Evolutionary conservation across 1,284 basidiomycete genomes (phyloP).

Genomic region (Trametes versicolor): DNA sequence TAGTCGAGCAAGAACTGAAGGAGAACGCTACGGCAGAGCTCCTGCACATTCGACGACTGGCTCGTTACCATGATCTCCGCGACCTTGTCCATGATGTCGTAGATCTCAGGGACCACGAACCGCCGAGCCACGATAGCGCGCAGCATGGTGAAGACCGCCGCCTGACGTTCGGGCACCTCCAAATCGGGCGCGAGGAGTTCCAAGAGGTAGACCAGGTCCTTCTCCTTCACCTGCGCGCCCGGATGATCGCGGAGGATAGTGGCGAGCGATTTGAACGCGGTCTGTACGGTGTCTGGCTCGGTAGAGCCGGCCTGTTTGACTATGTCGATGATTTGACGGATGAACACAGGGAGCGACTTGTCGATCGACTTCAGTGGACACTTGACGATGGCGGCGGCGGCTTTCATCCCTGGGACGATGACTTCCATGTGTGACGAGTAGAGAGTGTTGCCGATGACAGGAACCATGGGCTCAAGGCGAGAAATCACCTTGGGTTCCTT

Average conservation of each 20-base stretch:
- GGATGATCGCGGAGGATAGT: constrained; percentile 89
- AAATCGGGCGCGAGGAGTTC: constrained; percentile 90
- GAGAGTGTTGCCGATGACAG: constrained; percentile 91
- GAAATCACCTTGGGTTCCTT: constrained; percentile 76
- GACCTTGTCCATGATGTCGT: constrained; percentile 98
- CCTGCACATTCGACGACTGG: constrained; percentile 92
- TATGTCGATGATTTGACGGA: constrained; percentile 89
- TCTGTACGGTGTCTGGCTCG: constrained; percentile 91
- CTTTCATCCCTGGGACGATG: constrained; percentile 84
- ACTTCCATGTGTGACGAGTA: constrained; percentile 88
- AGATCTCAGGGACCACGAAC: constrained; percentile 96
- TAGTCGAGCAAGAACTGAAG: constrained; percentile 98
- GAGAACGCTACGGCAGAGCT: constrained; percentile 88
- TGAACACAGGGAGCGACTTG: constrained; percentile 84
- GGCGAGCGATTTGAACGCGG: constrained; percentile 88
- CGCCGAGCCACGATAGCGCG: constrained; percentile 93
- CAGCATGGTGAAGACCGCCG: constrained; percentile 88
- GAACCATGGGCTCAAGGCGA: constrained; percentile 88
- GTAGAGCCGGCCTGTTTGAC: constrained; percentile 88
- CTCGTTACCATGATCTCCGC: constrained; percentile 94
- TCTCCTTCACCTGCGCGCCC: constrained; percentile 84
- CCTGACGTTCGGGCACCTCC: constrained; percentile 93
- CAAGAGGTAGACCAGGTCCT: constrained; percentile 89
- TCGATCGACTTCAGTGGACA: constrained; percentile 86
- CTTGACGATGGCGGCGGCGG: constrained; percentile 83